Evolutionary conservation across 129 eudicot species (phyloP).

Genomic region (Cynara cardunculus): DNA sequence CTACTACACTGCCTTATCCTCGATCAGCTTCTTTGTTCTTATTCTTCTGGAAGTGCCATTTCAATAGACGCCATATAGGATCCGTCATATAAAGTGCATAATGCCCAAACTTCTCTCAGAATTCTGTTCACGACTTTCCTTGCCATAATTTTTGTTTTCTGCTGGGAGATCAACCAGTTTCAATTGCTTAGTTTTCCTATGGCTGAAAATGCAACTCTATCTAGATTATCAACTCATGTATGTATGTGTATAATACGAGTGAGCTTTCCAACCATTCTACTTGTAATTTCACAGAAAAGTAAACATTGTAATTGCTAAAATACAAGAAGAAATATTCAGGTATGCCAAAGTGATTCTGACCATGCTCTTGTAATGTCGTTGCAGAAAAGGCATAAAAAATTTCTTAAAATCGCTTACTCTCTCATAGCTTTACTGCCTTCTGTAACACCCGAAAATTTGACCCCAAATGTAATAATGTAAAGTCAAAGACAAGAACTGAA

Average conservation of each 20-base stretch:
- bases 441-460: neutral
- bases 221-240: neutral
- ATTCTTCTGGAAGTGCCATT: neutral
- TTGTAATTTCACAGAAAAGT: neutral
- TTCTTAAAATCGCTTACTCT: neutral
- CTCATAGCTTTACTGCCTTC: neutral
- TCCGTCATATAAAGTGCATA: neutral
- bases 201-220: neutral
- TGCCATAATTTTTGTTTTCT: neutral
- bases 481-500: neutral
- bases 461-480: neutral
- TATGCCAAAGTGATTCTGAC: neutral
- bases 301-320: neutral
- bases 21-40: neutral
- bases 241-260: neutral
- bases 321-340: neutral
- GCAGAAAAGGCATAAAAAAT: neutral
- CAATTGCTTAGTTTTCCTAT: neutral
- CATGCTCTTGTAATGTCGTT: neutral
- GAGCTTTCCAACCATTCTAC: neutral
- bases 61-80: neutral
- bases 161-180: neutral
- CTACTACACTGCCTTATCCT: neutral
- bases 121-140: neutral
- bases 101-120: neutral